phyloP scores from a whole-genome alignment of 176 grass and related monocot genomes.

The maize (Zea mays) region Zm-B73-REFERENCE-NAM-5.0 NC_050099.1:17023001-17023500 shows the following conservation, averaged over 20 bases:
- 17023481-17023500: neutral
- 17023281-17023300: neutral
- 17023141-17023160: neutral
- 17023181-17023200: neutral
- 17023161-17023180: neutral
- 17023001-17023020: constrained; percentile 15
- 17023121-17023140: neutral
- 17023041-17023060: neutral
- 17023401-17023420: neutral
- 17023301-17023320: neutral
- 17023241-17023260: neutral
- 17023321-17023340: neutral
- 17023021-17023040: constrained; percentile 18
- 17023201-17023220: neutral
- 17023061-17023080: neutral
- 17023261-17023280: neutral
- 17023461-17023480: neutral
- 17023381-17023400: neutral
- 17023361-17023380: neutral
- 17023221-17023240: neutral
- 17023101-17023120: constrained; percentile 6
- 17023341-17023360: neutral
- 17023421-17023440: neutral
- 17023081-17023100: neutral
- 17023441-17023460: constrained; percentile 1